Percentiles rank a stretch among this genome's conserved stretches.
These are phyloP conservation scores for Tinospora cordifolia DNA, from an alignment of 164 flowering plant genomes.

Conservation along the genomic window DNA sequence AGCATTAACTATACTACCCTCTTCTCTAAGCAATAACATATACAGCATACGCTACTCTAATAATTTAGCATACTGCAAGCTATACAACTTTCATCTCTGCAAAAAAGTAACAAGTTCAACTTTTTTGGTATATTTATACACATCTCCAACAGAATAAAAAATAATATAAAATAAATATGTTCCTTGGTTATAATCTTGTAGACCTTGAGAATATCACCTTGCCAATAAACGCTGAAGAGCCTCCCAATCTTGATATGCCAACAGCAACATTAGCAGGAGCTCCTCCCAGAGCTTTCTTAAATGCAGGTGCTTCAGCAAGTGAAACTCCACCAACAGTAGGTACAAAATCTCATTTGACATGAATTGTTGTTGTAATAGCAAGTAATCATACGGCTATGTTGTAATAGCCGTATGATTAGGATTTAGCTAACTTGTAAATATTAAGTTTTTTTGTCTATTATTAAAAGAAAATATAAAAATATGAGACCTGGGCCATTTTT, in stretches of 20 bases:
- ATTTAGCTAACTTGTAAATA: too few species aligned
- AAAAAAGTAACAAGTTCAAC: background rate
- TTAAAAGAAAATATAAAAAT: too few species aligned
- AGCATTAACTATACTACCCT: too few species aligned
- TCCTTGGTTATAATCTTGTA: background rate
- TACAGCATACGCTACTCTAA: too few species aligned
- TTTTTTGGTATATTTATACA: background rate
- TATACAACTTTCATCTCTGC: background rate
- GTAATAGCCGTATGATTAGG: too few species aligned
- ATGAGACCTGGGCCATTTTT: too few species aligned
- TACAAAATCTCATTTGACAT: constrained; percentile 83
- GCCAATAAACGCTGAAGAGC: constrained; percentile 77
- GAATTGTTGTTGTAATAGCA: too few species aligned
- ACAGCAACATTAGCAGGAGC: constrained; percentile 98
- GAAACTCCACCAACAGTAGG: constrained; percentile 76
- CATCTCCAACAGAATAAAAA: background rate
- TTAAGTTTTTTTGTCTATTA: too few species aligned
- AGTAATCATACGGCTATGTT: too few species aligned
- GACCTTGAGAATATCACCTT: constrained; percentile 38
- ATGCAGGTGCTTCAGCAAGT: constrained; percentile 85
- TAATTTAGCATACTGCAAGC: background rate
- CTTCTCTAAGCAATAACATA: too few species aligned
- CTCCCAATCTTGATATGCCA: constrained; percentile 64
- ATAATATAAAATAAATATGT: background rate
- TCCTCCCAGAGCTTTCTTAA: constrained; percentile 81